Base-by-base conservation (phyloP, 2,329 filamentous ascomycete genomes). In the Sporothrix phasma region DNA sequence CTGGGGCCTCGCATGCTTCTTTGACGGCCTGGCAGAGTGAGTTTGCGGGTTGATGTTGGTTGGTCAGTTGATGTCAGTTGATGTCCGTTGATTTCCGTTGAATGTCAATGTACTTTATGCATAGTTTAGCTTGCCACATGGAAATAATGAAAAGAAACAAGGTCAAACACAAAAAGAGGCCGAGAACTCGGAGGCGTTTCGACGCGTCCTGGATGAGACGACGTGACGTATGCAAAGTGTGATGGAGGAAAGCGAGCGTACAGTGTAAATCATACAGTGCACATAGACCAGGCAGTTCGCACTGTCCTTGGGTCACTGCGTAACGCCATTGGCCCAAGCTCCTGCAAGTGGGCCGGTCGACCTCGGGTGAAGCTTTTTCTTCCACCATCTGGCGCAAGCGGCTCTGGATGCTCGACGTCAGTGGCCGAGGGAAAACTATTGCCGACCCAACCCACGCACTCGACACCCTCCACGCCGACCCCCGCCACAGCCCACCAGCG, bases 1-100 rank as follows among this genome's bases (percentile, higher is more conserved):
- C 17, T 87, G 81, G 79, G 85, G 84, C 0, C 72, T 97, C 68
- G 87, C 88, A 39, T 85, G 87, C 73, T 92, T 99, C 76, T 88
- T 97, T 76, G 77, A 83, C 51, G 94, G 93, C 0, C 73, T 97
- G 70, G 87, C 88, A 19, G 81, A 80, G 60, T 76, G 84, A 37
- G 46, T 1, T 5, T 41, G 39, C 7, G 24, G 37, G 39, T 15
- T 1, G 29, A 26, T 43, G 22, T 43, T 11, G 17, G n/a, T n/a
- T 7, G 2, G 51, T 54, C 17, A 22, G n/a, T n/a, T n/a, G n/a
- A n/a, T n/a, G n/a, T n/a, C n/a, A n/a, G n/a, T n/a, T n/a, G n/a
- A n/a, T n/a, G n/a, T n/a, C n/a, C n/a, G n/a, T n/a, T n/a, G n/a
- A n/a, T n/a, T n/a, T n/a, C n/a, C n/a, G n/a, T n/a, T n/a, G n/a